These are phyloP conservation scores for Hemisphaericaspora subhashii DNA, from an alignment of 1,139 yeast species.

Conservation along the genomic window DNA sequence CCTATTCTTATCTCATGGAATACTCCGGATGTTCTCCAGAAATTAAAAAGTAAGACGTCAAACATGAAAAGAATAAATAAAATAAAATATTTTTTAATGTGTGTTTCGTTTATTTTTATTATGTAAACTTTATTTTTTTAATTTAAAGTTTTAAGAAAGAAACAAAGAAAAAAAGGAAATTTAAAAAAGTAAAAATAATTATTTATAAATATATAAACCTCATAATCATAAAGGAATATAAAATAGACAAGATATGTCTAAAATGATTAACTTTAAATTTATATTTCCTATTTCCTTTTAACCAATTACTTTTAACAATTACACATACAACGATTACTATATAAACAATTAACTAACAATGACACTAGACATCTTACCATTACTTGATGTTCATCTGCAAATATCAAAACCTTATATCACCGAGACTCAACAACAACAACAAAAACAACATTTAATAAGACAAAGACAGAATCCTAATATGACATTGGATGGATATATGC, in stretches of 20 bases:
- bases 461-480: slow-evolving; percentile 14
- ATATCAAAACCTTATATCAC: slow-evolving; percentile 9
- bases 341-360: slow-evolving; percentile 8
- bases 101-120: too few species aligned
- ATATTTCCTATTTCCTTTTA: too few species aligned
- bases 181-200: too few species aligned
- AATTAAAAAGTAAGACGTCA: too few species aligned
- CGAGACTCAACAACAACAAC: slow-evolving; percentile 7
- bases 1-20: too few species aligned
- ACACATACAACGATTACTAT: slow-evolving; percentile 3
- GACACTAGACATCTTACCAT: slow-evolving; percentile 20
- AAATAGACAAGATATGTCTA: background rate
- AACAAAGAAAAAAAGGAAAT: background rate
- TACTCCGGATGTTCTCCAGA: too few species aligned
- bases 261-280: background rate
- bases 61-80: too few species aligned
- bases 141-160: too few species aligned
- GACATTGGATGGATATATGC: slow-evolving; percentile 25
- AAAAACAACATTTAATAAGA: slow-evolving; percentile 3
- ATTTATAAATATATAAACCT: background rate
- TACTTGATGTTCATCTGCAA: slow-evolving; percentile 11
- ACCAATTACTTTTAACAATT: background rate
- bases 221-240: background rate
- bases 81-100: too few species aligned
- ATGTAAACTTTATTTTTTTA: too few species aligned